Conservation (phyloP, 345 rosid species). For the Pistacia integerrima region DNA sequence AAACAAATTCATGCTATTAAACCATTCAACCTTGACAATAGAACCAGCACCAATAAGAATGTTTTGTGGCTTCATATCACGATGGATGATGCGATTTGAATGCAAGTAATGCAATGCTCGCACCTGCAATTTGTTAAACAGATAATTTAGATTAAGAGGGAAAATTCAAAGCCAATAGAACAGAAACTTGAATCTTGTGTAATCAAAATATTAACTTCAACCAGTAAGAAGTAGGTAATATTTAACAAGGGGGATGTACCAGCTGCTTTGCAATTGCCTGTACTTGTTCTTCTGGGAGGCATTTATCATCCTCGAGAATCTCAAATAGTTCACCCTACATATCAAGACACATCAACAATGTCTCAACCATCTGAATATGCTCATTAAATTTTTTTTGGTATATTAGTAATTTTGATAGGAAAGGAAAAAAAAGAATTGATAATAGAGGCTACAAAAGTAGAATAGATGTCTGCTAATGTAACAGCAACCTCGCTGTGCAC, state of each 20-base stretch:
- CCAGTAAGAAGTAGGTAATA: slow-evolving; percentile 7
- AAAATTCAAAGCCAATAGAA: neutral
- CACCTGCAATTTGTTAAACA: slow-evolving; percentile 52
- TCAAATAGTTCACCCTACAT: slow-evolving; percentile 93
- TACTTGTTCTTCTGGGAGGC: slow-evolving; percentile 97
- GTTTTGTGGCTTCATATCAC: slow-evolving; percentile 99
- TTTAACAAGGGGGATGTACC: slow-evolving; percentile 45
- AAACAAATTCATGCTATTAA: neutral
- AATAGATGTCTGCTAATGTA: no score
- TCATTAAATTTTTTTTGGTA: no score
- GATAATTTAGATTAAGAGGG: neutral
- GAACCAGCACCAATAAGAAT: slow-evolving; percentile 95
- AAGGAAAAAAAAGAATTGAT: no score
- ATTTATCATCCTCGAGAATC: slow-evolving; percentile 95
- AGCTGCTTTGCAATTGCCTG: slow-evolving; percentile 97
- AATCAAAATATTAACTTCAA: neutral
- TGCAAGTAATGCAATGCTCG: slow-evolving; percentile 92
- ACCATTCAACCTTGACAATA: slow-evolving; percentile 72
- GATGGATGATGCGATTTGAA: slow-evolving; percentile 96
- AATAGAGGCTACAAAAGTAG: no score
- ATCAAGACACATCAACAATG: slow-evolving; percentile 15
- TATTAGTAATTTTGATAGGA: no score
- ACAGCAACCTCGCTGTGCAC: no score
- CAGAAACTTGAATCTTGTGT: slow-evolving; percentile 5
- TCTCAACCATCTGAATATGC: slow-evolving; percentile 8